phyloP scores from a whole-genome alignment of 495 filamentous ascomycete genomes.

The Penicillium angulare region DNA sequence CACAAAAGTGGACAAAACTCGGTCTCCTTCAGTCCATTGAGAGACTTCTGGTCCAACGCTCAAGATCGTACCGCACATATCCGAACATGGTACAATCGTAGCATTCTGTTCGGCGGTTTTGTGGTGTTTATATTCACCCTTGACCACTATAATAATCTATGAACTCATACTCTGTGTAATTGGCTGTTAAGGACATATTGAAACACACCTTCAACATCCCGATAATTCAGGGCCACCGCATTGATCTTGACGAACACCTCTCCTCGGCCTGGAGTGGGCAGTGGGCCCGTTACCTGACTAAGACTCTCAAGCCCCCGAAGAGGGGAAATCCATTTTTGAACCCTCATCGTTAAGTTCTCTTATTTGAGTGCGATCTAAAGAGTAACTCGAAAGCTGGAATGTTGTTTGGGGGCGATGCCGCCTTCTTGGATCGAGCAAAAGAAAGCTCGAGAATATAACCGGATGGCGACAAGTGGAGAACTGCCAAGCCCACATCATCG shows the following conservation, averaged over 20 bases:
- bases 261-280: slow-evolving; percentile 38
- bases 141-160: slow-evolving; percentile 52
- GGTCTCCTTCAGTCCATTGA: slow-evolving; percentile 64
- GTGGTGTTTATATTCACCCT: slow-evolving; percentile 58
- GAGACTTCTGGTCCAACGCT: slow-evolving; percentile 63
- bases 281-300: slow-evolving; percentile 34
- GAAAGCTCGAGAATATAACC: no score
- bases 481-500: no score
- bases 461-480: no score
- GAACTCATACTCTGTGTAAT: not conserved
- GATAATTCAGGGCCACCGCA: slow-evolving; percentile 57
- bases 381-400: no score
- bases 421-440: no score
- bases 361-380: no score
- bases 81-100: slow-evolving; percentile 66
- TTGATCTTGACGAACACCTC: slow-evolving; percentile 59
- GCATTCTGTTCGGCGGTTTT: slow-evolving; percentile 36
- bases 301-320: slow-evolving; percentile 53
- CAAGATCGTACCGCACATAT: slow-evolving; percentile 71
- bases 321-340: slow-evolving; percentile 48
- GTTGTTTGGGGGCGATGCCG: no score
- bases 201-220: slow-evolving; percentile 55
- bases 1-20: slow-evolving; percentile 74
- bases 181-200: no score
- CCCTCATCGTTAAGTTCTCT: slow-evolving; percentile 22